These are phyloP conservation scores for Ploettnerulaceae sp. DNA, from an alignment of 2,329 filamentous ascomycete species.

Conservation along the genomic window DNA sequence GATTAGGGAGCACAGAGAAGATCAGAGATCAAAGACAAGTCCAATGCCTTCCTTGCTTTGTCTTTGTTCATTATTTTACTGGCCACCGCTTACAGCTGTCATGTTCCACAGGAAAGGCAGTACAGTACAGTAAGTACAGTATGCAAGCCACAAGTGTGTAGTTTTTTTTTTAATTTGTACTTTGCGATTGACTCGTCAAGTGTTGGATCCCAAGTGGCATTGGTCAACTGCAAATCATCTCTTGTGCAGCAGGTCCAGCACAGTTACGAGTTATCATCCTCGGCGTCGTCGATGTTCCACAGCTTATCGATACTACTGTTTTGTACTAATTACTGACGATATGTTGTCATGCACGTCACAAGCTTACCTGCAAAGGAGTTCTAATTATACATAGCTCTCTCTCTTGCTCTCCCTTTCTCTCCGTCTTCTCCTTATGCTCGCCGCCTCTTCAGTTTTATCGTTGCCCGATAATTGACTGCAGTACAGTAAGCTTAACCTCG, in stretches of 20 bases:
- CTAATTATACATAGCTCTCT: background rate
- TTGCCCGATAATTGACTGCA: constrained; percentile 14
- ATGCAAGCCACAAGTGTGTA: no score
- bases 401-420: background rate
- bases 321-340: no score
- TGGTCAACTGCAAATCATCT: background rate
- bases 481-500: constrained; percentile 15
- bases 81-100: no score
- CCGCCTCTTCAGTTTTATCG: constrained; percentile 2
- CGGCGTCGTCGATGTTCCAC: constrained; percentile 5
- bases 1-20: no score
- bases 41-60: background rate
- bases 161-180: no score
- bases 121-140: no score
- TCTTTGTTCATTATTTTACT: background rate
- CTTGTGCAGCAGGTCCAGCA: constrained; percentile 1
- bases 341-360: no score
- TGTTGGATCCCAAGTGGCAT: no score
- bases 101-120: no score
- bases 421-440: constrained; percentile 5
- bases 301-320: background rate
- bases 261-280: background rate
- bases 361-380: background rate
- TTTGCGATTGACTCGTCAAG: no score
- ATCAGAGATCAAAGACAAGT: no score